These are phyloP conservation scores for Penicillium bovifimosum DNA, from an alignment of 495 filamentous ascomycete genomes.

Conservation along the genomic window DNA sequence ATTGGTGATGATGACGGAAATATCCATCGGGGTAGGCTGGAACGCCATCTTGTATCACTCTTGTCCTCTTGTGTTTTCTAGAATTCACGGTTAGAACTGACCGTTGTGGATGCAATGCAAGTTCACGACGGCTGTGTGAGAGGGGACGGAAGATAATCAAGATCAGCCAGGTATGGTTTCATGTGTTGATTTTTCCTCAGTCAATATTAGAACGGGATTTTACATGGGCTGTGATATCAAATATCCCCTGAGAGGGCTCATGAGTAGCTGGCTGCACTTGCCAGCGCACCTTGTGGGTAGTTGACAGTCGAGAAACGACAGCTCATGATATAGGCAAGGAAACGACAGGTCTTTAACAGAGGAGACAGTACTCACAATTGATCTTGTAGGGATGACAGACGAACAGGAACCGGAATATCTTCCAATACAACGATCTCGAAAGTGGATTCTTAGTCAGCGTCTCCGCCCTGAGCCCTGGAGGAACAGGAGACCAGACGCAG, in stretches of 20 bases:
- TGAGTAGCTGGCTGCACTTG: neutral
- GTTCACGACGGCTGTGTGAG: neutral
- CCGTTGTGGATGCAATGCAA: neutral
- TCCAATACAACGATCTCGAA: neutral
- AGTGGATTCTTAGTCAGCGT: neutral
- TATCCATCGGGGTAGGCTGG: conserved; percentile 62
- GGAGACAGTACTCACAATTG: neutral
- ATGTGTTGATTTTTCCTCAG: too few relatives aligned
- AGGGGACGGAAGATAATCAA: neutral
- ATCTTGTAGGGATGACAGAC: neutral
- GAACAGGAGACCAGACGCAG: neutral
- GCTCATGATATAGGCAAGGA: neutral
- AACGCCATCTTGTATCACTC: conserved; percentile 30
- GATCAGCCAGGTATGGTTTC: neutral
- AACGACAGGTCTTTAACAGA: neutral
- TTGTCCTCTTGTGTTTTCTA: neutral
- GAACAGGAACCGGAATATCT: neutral
- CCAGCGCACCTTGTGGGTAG: neutral
- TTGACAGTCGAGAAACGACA: neutral
- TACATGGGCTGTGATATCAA: neutral
- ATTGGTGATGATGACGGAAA: conserved; percentile 79
- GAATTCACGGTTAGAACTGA: neutral
- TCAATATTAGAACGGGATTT: too few relatives aligned
- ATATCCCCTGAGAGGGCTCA: neutral
- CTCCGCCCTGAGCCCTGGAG: neutral